These are phyloP conservation scores for Psidium friedrichsthalianum DNA, from an alignment of 345 rosid species.

Conservation along the genomic window DNA sequence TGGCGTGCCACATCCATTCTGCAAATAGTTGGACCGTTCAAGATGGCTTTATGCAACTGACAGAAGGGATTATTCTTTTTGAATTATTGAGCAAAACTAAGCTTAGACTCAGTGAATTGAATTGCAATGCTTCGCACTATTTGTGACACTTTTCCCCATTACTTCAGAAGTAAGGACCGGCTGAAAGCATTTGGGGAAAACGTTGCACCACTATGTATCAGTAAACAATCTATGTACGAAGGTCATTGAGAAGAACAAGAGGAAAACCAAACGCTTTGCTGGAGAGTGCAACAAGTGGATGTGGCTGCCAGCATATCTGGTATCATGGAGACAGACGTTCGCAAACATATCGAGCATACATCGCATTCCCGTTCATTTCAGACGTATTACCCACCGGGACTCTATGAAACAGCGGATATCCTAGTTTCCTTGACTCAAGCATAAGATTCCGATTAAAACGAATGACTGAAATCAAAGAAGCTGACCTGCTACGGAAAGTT, in stretches of 20 bases:
- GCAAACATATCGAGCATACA: neutral
- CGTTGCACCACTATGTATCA: neutral
- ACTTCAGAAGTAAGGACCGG: neutral
- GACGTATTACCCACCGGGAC: neutral
- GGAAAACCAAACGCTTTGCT: neutral
- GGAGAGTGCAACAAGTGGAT: neutral
- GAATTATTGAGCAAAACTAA: neutral
- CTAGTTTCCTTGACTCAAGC: neutral
- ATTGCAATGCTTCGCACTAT: neutral
- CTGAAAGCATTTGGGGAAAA: neutral
- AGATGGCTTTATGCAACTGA: neutral
- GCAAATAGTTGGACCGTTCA: constrained; percentile 9
- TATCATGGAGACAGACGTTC: neutral
- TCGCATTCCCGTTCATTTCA: neutral
- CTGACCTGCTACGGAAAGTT: neutral
- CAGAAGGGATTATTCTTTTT: neutral
- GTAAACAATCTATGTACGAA: neutral
- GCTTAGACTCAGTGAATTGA: neutral
- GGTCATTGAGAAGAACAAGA: neutral
- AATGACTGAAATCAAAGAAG: neutral
- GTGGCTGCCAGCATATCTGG: neutral
- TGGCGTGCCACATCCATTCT: constrained; percentile 89
- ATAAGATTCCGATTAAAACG: neutral
- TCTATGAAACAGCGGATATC: neutral
- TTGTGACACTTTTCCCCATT: neutral